A percentile compares a stretch with the other conserved stretches of the same genome.
These are phyloP conservation scores for Cutaneotrichosporon sp. DNA, from an alignment of 1,284 basidiomycete genomes.

Conservation along the genomic window DNA sequence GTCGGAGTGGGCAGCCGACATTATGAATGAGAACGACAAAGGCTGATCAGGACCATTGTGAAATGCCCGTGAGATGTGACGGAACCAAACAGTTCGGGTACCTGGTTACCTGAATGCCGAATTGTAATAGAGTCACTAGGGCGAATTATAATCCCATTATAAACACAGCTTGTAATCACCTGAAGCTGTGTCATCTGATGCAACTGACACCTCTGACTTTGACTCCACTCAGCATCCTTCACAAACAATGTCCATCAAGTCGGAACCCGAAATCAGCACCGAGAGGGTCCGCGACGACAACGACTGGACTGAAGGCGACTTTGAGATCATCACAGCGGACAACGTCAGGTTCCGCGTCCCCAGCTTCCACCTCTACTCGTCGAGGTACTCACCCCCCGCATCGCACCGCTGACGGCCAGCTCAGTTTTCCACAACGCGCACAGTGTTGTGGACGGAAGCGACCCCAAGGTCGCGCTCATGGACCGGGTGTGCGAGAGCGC, in stretches of 20 bases:
- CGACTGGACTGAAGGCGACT: conserved; percentile 18
- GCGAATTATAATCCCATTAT: no score
- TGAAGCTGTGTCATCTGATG: no score
- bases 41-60: no score
- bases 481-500: background rate
- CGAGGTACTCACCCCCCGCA: background rate
- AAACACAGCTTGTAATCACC: no score
- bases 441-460: background rate
- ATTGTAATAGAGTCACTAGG: no score
- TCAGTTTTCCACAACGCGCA: conserved; percentile 1
- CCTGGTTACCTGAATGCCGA: no score
- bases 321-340: conserved; percentile 20
- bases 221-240: background rate
- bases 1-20: no score
- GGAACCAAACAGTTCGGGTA: no score
- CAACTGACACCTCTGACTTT: background rate
- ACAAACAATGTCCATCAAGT: background rate
- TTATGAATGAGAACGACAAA: no score
- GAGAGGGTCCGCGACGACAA: background rate
- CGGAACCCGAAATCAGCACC: background rate
- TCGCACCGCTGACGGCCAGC: background rate
- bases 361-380: conserved; percentile 12
- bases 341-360: conserved; percentile 18
- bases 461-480: background rate
- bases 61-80: no score